Percentiles rank a stretch among this genome's conserved stretches.
Evolutionary conservation across 495 filamentous ascomycete genomes (phyloP).

Genomic region (Stereocaulon alpinum): DNA sequence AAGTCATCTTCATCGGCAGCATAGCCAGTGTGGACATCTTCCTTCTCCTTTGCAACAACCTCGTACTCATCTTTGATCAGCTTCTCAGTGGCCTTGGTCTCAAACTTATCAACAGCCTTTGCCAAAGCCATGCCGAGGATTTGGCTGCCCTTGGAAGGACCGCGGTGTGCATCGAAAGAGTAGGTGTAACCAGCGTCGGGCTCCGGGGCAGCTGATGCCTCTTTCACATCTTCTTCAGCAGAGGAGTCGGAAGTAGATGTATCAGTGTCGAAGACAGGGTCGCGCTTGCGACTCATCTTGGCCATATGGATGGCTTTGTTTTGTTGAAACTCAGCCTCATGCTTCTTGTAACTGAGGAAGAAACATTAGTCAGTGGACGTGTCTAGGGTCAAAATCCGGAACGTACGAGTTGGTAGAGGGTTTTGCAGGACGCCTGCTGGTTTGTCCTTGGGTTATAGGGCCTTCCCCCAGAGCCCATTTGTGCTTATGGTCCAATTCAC

Average conservation of each 20-base stretch:
- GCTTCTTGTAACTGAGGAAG: slow-evolving; percentile 8
- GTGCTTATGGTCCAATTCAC: slow-evolving; percentile 41
- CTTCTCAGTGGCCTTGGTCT: slow-evolving; percentile 46
- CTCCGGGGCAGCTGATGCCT: slow-evolving; percentile 33
- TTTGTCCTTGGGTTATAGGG: slow-evolving; percentile 11
- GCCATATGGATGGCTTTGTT: slow-evolving; percentile 27
- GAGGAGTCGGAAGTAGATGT: slow-evolving; percentile 28
- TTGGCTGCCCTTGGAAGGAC: slow-evolving; percentile 40
- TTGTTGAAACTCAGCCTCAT: slow-evolving; percentile 26
- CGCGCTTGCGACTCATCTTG: slow-evolving; percentile 31
- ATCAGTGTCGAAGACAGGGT: slow-evolving; percentile 27
- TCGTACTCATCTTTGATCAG: slow-evolving; percentile 50
- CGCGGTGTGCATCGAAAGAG: slow-evolving; percentile 38
- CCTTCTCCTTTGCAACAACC: slow-evolving; percentile 38
- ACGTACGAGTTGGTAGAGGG: slow-evolving; percentile 19
- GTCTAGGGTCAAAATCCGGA: not conserved
- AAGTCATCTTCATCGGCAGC: slow-evolving; percentile 35
- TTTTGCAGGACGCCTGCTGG: slow-evolving; percentile 28
- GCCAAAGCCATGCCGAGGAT: slow-evolving; percentile 43
- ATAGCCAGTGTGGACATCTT: slow-evolving; percentile 26
- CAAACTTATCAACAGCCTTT: slow-evolving; percentile 46
- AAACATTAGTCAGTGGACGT: not conserved
- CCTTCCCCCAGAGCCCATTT: slow-evolving; percentile 43
- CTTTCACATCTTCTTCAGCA: slow-evolving; percentile 32
- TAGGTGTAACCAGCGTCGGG: slow-evolving; percentile 35